phyloP scores from a whole-genome alignment of 768 basidiomycete genomes.

The Symmetrospora coprosmae region DNA sequence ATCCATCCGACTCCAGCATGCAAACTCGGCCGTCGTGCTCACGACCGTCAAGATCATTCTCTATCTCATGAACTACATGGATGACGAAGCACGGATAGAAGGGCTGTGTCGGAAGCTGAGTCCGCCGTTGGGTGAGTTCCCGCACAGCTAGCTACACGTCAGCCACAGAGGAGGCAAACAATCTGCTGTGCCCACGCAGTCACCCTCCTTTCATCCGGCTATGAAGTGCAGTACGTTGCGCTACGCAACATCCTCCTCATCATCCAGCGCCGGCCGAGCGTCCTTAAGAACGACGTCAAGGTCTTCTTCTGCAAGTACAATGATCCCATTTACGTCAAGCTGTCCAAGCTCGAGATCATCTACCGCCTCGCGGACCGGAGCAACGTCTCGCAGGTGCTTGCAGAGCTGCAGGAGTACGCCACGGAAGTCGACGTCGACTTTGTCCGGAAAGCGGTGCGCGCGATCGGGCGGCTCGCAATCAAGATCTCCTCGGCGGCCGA shows the following conservation, averaged over 20 bases:
- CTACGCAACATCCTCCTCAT: constrained; percentile 92
- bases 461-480: constrained; percentile 94
- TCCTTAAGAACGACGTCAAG: constrained; percentile 91
- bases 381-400: constrained; percentile 79
- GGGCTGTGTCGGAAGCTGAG: constrained; percentile 95
- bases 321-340: constrained; percentile 95
- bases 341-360: constrained; percentile 98
- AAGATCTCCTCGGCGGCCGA: constrained; percentile 83
- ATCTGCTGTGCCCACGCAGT: no score
- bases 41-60: constrained; percentile 93
- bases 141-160: no score
- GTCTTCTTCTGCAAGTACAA: constrained; percentile 99
- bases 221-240: constrained; percentile 96
- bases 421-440: constrained; percentile 98
- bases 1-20: constrained; percentile 81
- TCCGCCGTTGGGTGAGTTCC: constrained; percentile 68
- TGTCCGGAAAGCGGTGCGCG: constrained; percentile 90
- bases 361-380: constrained; percentile 89
- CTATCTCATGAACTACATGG: constrained; percentile 99
- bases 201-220: constrained; percentile 84
- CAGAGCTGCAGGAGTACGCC: constrained; percentile 96
- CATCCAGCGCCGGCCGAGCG: constrained; percentile 80
- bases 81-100: constrained; percentile 67
- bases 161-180: no score
- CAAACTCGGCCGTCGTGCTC: constrained; percentile 97